Base-by-base conservation (phyloP, 495 filamentous ascomycete species). In the Podospora anserina region DNA sequence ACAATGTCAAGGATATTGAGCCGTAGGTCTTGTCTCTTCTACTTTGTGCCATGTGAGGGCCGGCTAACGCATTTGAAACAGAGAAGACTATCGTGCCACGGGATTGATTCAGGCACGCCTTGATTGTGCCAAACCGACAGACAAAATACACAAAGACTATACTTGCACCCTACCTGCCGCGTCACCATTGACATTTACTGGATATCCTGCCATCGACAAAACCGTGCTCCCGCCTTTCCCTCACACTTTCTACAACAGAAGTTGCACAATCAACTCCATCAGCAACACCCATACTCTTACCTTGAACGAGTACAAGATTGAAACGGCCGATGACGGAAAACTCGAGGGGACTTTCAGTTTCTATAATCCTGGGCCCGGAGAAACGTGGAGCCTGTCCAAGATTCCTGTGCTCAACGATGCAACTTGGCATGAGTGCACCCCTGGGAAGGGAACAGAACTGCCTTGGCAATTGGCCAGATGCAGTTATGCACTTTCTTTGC, bases 241-340 rank as follows among this genome's bases (percentile, higher is more conserved):
- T 69, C 89, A 91, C 27, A 79, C 73, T 56, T 79, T 77, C 26
- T 84, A 86, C 4, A 69, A 70, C 76, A 86, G 88, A 63, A 82
- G 78, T 66, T 82, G 84, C 71, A 87, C 84, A 9, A 69, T 76
- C 18, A 56, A 63, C 23, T 77, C 74, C 15, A 60, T 75, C 61
- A 18, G 69, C 65, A 72, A 74, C 66, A 65, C 68, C 4, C 70
- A 71, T 2, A 57, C 66, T 20, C n/a, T 75, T 19, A 60, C 49
- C 6, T 65, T 77, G 1, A 62, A 64, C 13, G 60, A 69, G 15
- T 75, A 75, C 44, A 62, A 69, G 19, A 66, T 76, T 61, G 65
- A 67, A 13, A 61, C 67, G 2, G 23, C 49, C 9, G 34, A 56
- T 4, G 32, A 19, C n/a, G 63, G 39, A 27, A 61, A 44, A 58